Evolutionary conservation across 1,284 basidiomycete species (phyloP), one percentile per base, ranked within the genome.

Genomic region (Butyriboletus appendiculatus): DNA sequence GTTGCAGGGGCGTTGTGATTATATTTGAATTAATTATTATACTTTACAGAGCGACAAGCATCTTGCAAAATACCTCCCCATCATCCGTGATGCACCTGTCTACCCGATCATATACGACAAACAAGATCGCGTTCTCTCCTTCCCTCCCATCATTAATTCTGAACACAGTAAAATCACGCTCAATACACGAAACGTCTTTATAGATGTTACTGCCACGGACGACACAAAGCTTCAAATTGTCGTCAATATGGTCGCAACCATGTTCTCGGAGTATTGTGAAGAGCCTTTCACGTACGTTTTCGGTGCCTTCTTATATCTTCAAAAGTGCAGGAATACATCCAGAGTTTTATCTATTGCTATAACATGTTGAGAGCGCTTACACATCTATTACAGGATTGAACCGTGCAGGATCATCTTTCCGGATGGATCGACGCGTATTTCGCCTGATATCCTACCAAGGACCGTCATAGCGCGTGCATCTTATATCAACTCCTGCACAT

Each of bases 91-190:
- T 69, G 93, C 92, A 11, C 94, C 96, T 8, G 94, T 96, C 40
- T 99, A 98, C 74, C 97, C 97, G 22, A 92, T 99, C 75, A 97
- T 99, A 70, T 98, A 98, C 74, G 96, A 98, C 73, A 78, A 84
- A 20, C 80, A 90, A 54, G 88, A 93, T 68, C 84, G 79, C 33
- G 96, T 99, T 2, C 80, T 97, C 18, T 97, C 94, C 12, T 95
- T 99, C 89, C 97, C 97, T 28, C 97, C 97, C 3, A 98, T 99
- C 73, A 97, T 98, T 76, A 98, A 98, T 76, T 96, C 94, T 7
- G 88, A 97, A 59, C 92, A 94, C 75, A 97, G 94, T 70, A 99
- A 98, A 79, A 99, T 99, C 66, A 93, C 94, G 0, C 79, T 98
- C 59, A 88, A 95, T 70, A 99, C 97, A 14, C 85, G 81, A 55